Percentiles rank a stretch among this genome's conserved stretches.
These are phyloP conservation scores for Colletotrichum orchidophilum DNA, from an alignment of 2,329 filamentous ascomycete species.

Conservation along the genomic window DNA sequence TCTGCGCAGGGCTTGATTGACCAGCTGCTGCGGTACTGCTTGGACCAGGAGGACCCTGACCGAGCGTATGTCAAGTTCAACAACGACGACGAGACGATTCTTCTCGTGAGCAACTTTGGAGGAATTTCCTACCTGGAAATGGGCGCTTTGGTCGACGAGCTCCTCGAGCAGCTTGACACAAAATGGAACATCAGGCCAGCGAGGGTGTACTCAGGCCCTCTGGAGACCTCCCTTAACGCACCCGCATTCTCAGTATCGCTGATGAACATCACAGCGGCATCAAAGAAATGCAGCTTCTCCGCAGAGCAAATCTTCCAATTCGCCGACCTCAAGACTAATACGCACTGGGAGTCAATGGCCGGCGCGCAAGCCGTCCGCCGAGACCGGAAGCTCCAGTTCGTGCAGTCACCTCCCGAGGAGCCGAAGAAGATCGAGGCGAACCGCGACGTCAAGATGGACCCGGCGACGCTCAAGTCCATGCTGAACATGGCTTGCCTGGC, in stretches of 20 bases:
- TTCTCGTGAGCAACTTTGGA: slow-evolving; percentile 69
- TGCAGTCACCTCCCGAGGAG: slow-evolving; percentile 46
- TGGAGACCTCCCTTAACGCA: slow-evolving; percentile 78
- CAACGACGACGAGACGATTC: slow-evolving; percentile 57
- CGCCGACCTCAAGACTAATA: slow-evolving; percentile 71
- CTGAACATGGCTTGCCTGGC: slow-evolving; percentile 63
- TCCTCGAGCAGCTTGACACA: slow-evolving; percentile 57
- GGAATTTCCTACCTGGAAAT: slow-evolving; percentile 67
- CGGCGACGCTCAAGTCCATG: slow-evolving; percentile 60
- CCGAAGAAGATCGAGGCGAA: slow-evolving; percentile 48
- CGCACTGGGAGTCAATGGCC: slow-evolving; percentile 61
- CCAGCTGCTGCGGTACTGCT: slow-evolving; percentile 66
- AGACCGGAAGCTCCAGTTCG: slow-evolving; percentile 54
- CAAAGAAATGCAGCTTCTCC: slow-evolving; percentile 55
- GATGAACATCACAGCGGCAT: slow-evolving; percentile 64
- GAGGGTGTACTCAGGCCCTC: slow-evolving; percentile 68
- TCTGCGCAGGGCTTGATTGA: slow-evolving; percentile 59
- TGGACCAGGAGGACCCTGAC: slow-evolving; percentile 64
- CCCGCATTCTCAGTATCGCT: slow-evolving; percentile 76
- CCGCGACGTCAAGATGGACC: slow-evolving; percentile 61
- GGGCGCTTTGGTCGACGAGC: slow-evolving; percentile 62
- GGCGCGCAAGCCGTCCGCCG: slow-evolving; percentile 52
- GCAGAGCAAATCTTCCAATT: slow-evolving; percentile 67
- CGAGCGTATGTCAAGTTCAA: slow-evolving; percentile 60
- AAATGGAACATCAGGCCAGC: slow-evolving; percentile 60